Conservation (phyloP, 2,329 filamentous ascomycete species). For the Colletotrichum costaricense region DNA sequence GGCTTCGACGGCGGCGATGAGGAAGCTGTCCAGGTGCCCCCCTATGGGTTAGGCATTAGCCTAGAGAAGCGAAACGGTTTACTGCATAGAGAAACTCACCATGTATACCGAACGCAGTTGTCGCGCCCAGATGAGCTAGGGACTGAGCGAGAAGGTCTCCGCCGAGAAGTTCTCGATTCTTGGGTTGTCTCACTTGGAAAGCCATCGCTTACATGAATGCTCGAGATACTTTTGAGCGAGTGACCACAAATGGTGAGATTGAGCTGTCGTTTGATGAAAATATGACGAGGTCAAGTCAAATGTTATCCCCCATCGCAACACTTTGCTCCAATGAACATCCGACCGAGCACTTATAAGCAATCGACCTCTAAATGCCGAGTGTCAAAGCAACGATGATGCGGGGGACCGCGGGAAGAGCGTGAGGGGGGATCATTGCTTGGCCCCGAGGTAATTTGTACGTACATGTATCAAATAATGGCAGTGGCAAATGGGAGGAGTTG, state of each 20-base stretch:
- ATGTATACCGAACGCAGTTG: conserved; percentile 11
- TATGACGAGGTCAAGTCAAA: not conserved
- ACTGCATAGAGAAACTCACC: not conserved
- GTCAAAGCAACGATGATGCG: not conserved
- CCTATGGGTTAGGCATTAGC: not conserved
- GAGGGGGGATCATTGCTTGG: not conserved
- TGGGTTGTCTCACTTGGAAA: conserved; percentile 11
- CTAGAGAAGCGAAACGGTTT: not conserved
- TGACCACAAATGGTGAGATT: not conserved
- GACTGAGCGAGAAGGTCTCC: conserved; percentile 24
- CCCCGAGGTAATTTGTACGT: not conserved
- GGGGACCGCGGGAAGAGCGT: not conserved
- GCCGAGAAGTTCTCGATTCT: conserved; percentile 9
- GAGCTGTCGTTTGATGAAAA: not conserved
- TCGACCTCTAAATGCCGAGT: not conserved
- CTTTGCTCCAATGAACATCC: not conserved
- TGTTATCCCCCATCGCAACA: not conserved
- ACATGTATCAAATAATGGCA: not conserved
- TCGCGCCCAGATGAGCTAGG: conserved; percentile 12
- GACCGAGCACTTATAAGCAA: not conserved
- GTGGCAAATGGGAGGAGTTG: not conserved
- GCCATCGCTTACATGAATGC: not conserved
- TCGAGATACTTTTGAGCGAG: not conserved
- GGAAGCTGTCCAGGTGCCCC: conserved; percentile 20
- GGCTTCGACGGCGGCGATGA: conserved; percentile 22